Conservation (phyloP, 495 filamentous ascomycete genomes). For the Lepidopterella palustris region DNA sequence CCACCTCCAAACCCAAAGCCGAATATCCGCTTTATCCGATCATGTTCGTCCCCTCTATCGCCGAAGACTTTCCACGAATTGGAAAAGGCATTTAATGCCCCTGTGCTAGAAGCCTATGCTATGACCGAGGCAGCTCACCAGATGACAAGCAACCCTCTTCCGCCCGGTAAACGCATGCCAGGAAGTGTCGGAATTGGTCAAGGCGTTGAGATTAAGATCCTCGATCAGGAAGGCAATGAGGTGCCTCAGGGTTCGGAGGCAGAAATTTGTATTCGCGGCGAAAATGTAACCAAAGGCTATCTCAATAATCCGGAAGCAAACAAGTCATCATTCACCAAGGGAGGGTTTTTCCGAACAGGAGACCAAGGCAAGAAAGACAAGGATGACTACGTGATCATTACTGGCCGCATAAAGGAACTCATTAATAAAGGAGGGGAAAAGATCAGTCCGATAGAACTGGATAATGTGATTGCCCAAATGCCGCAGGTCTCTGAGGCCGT, state of each 20-base stretch:
- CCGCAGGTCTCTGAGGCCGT: conserved; percentile 69
- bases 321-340: conserved; percentile 56
- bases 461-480: conserved; percentile 66
- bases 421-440: conserved; percentile 43
- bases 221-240: conserved; percentile 57
- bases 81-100: conserved; percentile 63
- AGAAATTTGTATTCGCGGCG: conserved; percentile 72
- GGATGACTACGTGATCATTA: conserved; percentile 40
- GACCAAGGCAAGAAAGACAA: conserved; percentile 72
- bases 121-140: conserved; percentile 91
- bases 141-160: conserved; percentile 81
- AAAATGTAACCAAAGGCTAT: conserved; percentile 78
- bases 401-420: conserved; percentile 40
- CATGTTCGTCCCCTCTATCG: conserved; percentile 73
- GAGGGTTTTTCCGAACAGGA: conserved; percentile 75
- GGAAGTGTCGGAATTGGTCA: conserved; percentile 75
- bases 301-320: conserved; percentile 74
- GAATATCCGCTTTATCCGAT: conserved; percentile 76
- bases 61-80: conserved; percentile 70
- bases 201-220: conserved; percentile 72
- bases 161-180: conserved; percentile 62
- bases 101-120: conserved; percentile 82
- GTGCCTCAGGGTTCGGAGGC: conserved; percentile 58
- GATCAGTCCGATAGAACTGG: conserved; percentile 66
- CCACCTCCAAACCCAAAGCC: conserved; percentile 59